Evolutionary conservation across 495 filamentous ascomycete genomes (phyloP).

Genomic region (Xylaria cubensis): DNA sequence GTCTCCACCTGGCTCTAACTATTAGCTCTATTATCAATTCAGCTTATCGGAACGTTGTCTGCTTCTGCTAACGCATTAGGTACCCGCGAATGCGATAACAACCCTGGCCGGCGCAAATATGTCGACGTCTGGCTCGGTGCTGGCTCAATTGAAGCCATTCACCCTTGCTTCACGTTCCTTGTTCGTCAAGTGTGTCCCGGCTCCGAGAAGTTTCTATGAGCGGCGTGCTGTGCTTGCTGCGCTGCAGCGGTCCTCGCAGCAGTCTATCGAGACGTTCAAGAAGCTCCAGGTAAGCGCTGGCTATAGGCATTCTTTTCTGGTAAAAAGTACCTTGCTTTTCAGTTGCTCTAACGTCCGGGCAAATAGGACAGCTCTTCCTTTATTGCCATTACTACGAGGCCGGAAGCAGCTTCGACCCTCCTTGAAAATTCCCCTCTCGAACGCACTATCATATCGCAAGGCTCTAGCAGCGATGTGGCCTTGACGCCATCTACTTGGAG

Average conservation of each 20-base stretch:
- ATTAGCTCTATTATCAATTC: not conserved
- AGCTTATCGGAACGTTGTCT: not conserved
- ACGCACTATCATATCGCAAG: slow-evolving; percentile 31
- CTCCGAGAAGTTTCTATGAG: slow-evolving; percentile 69
- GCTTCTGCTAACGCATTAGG: not conserved
- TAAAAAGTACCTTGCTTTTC: not conserved
- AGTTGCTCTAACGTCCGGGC: not conserved
- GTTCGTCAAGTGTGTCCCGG: slow-evolving; percentile 69
- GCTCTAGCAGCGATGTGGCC: slow-evolving; percentile 5
- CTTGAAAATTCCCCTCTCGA: slow-evolving; percentile 37
- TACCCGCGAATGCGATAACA: not conserved
- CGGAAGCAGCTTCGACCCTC: slow-evolving; percentile 32
- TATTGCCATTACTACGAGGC: slow-evolving; percentile 43
- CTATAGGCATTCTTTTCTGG: not conserved
- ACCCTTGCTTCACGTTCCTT: slow-evolving; percentile 49
- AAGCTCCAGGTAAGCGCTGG: slow-evolving; percentile 64
- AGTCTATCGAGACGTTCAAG: slow-evolving; percentile 78
- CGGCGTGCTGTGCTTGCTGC: slow-evolving; percentile 73
- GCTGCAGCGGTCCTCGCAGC: slow-evolving; percentile 68
- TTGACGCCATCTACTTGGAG: slow-evolving; percentile 23
- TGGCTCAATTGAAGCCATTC: slow-evolving; percentile 36
- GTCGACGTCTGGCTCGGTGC: slow-evolving; percentile 30
- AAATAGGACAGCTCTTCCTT: slow-evolving; percentile 49
- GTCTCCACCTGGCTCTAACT: not conserved
- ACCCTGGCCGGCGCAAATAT: slow-evolving; percentile 20